These are phyloP conservation scores for Stagonosporopsis cucurbitacearum DNA, from an alignment of 2,329 filamentous ascomycete genomes.

Conservation along the genomic window DNA sequence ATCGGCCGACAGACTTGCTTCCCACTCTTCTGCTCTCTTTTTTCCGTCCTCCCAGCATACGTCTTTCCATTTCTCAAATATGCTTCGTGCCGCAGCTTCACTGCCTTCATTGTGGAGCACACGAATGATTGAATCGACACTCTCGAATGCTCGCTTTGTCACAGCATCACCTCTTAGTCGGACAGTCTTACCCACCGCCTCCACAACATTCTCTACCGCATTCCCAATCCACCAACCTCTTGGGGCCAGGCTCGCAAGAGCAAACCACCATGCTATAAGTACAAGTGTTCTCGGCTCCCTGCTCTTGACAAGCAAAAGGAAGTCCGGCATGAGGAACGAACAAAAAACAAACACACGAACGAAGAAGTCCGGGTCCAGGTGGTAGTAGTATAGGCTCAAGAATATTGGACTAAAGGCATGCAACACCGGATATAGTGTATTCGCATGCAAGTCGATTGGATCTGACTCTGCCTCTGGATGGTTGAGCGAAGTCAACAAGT, in stretches of 20 bases:
- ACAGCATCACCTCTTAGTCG: conserved; percentile 17
- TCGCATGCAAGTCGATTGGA: conserved; percentile 29
- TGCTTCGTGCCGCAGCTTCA: conserved; percentile 31
- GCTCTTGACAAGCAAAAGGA: conserved; percentile 30
- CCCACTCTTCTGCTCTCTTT: conserved; percentile 29
- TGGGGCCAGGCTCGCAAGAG: conserved; percentile 32
- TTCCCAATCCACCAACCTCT: conserved; percentile 35
- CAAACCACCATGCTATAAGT: conserved; percentile 40
- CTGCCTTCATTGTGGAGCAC: conserved; percentile 19
- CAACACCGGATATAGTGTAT: conserved; percentile 34
- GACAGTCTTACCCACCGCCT: conserved; percentile 30
- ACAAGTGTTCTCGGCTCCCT: conserved; percentile 37
- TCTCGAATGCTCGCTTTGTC: conserved; percentile 27
- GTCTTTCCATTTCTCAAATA: conserved; percentile 39
- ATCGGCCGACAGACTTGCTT: conserved; percentile 9
- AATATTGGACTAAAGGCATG: conserved; percentile 43
- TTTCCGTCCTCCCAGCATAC: conserved; percentile 38
- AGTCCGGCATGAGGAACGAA: conserved; percentile 41
- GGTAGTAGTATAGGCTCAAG: conserved; percentile 42
- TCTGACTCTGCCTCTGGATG: conserved; percentile 17
- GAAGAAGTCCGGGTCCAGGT: conserved; percentile 37
- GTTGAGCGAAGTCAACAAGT: conserved; percentile 27
- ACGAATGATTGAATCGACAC: conserved; percentile 28
- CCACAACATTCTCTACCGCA: conserved; percentile 24
- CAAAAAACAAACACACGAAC: conserved; percentile 38